Evolutionary conservation across 2,329 filamentous ascomycete species (phyloP), one percentile per base, ranked within the genome.

Genomic region (Cercospora sp.): DNA sequence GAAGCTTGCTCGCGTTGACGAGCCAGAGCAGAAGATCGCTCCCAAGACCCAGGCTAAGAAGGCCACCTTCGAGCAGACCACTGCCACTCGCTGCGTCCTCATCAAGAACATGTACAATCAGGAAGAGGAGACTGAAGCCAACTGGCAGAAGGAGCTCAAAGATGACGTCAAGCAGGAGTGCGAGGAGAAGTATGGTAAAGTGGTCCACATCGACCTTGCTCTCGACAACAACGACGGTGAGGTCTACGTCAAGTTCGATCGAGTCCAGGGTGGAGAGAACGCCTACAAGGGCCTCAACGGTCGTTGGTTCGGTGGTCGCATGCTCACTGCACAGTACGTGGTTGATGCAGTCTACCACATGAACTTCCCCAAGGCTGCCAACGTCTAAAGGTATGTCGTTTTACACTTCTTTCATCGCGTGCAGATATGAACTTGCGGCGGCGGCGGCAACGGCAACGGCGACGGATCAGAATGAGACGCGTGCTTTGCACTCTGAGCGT

Each of bases 211-310:
- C 82, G 77, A 73, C 67, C 68, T 79, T 62, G 88, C 93, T 75
- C 87, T 97, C 81, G 94, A 98, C 84, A 89, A 91, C 73, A 96
- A 96, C 83, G 95, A 93, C 59, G 95, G 95, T 81, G 95, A 99
- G 79, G 94, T 99, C 75, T 99, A 97, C 81, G 89, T 99, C 80
- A 99, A 99, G 81, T 99, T 99, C 83, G 93, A 97, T 82, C 91
- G 93, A 77, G 92, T 98, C 70, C 89, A 94, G 80, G 94, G 94
- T 75, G 94, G 94, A 79, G 93, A 97, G 82, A 98, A 97, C 79
- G 95, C 95, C 76, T 96, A 98, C 83, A 96, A 96, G 80, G 95
- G 95, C 78, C 88, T 99, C 71, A 98, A 99, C 81, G 95, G 95
- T 77, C 90, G 95, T 79, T 97, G 92, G 81, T 99, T 99, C 81